Base-by-base conservation (phyloP, 2,329 filamentous ascomycete species). In the Alternaria tenuissima region DNA sequence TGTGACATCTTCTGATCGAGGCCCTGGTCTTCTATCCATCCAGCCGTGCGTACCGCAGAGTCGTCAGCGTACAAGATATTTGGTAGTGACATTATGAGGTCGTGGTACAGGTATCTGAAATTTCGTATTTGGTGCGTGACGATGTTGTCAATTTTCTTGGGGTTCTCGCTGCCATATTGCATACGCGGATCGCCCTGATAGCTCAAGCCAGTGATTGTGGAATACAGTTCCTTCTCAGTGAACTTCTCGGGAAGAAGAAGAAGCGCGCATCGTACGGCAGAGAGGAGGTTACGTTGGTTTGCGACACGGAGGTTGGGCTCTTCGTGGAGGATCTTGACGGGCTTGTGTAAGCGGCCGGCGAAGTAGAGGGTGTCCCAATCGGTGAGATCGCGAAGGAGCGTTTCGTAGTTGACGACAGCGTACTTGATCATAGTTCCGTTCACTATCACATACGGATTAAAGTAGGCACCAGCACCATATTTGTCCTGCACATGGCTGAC, bases 361-460 rank as follows among this genome's bases (percentile, higher is more conserved):
- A 99, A 87, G 78, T 99, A 99, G 26, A 99, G 84, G 0, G 93
- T 97, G 64, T 97, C 89, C 95, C 95, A 99, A 59, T 93, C 88
- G 30, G 88, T 91, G 24, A 99, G 86, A 76, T 99, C 95, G 42
- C 85, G 86, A 71, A 93, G 94, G 16, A 99, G 83, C 3, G 94
- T 97, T 74, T 96, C 89, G 66, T 98, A 86, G 72, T 96, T 97
- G 43, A 97, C 96, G 22, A 99, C 95, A 20, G 94, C 95, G 72
- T 99, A 99, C 81, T 99, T 99, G 79, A 99, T 95, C 73, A 98
- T 85, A 63, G 93, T 96, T 41, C 95, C 96, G 72, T 98, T 97
- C 62, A 98, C 89, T 3, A 91, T 94, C 49, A 99, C 88, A 76
- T 94, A 97, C 0, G 95, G 94, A 72, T 99, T 97, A 82, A 97